Evolutionary conservation across 495 filamentous ascomycete species (phyloP), one percentile per base, ranked within the genome.

Genomic region (Penicillium alfredii): DNA sequence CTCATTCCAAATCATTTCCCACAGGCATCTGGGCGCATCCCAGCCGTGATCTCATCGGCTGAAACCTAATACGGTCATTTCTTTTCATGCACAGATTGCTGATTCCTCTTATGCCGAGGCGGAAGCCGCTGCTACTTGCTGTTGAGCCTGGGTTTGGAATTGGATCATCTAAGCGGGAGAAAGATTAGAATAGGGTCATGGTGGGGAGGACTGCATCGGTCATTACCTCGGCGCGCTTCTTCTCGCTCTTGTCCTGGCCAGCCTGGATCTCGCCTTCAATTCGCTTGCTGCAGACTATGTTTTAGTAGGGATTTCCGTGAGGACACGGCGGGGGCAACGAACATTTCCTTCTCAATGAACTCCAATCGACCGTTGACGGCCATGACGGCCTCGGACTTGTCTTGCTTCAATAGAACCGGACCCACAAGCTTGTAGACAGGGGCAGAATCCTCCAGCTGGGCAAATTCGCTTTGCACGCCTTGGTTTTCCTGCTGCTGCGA

Each of bases 341-440:
- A 97, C 92, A 96, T 93, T 49, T 98, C 93, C 53, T 88, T 86
- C 46, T 80, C 74, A 43, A 98, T 98, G 45, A 89, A 97, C 40
- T 94, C 87, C 37, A 98, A 60, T 7, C 92, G 78, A 28, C 86
- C 83, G 43, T 89, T 84, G 19, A 98, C 93, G 4, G 88, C 86
- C 76, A 86, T 81, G 31, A 81, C 72, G 0, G 93, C 92, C 49
- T 98, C 92, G 3, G 68, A 61, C 51, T 82, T 86, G 8, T 97
- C 92, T 60, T 97, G 93, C 68, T 97, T 96, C 51, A 97, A 61
- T 30, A 99, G 69, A 7, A 97, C 84, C 0, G 92, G 92, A 1
- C 92, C 92, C 33, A 95, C 77, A 22, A 94, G 75, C 60, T 97
- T 97, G 73, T 88, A 99, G 63, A 99, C 93, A 33, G 81, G 85